These are phyloP conservation scores for Stylosanthes scabra DNA, from an alignment of 331 rosid species.

Conservation along the genomic window DNA sequence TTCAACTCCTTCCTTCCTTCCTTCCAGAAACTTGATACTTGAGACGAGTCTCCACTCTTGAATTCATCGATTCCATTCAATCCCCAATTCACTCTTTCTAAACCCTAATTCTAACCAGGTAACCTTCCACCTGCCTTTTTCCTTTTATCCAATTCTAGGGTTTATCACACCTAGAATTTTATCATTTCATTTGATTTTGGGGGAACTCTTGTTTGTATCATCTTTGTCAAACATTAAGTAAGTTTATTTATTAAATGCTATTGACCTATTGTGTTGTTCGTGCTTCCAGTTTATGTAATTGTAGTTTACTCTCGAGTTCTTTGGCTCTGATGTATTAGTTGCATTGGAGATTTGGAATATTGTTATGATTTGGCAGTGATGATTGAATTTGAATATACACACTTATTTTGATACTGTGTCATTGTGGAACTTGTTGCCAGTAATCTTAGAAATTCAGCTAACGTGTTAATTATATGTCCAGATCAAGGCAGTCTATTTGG, in stretches of 20 bases:
- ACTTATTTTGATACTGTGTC: not conserved
- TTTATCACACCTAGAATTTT: no score
- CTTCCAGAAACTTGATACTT: no score
- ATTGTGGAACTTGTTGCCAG: not conserved
- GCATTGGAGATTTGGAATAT: constrained; percentile 6
- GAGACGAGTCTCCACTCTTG: no score
- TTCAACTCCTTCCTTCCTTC: no score
- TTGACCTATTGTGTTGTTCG: not conserved
- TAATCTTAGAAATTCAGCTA: not conserved
- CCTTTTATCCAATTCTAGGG: no score
- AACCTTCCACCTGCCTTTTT: no score
- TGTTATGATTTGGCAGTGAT: constrained; percentile 22
- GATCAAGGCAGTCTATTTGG: constrained; percentile 54
- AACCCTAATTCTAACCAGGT: no score
- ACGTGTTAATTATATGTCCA: constrained; percentile 31
- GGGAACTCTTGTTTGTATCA: not conserved
- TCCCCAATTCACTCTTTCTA: no score
- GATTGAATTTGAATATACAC: not conserved
- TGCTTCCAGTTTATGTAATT: not conserved
- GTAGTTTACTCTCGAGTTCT: not conserved
- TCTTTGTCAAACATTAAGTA: not conserved
- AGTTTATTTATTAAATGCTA: no score
- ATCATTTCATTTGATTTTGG: not conserved
- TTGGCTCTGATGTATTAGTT: constrained; percentile 2
- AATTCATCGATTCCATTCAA: no score